Conservation (phyloP, 2,329 filamentous ascomycete species). For the Pseudogymnoascus sp. region DNA sequence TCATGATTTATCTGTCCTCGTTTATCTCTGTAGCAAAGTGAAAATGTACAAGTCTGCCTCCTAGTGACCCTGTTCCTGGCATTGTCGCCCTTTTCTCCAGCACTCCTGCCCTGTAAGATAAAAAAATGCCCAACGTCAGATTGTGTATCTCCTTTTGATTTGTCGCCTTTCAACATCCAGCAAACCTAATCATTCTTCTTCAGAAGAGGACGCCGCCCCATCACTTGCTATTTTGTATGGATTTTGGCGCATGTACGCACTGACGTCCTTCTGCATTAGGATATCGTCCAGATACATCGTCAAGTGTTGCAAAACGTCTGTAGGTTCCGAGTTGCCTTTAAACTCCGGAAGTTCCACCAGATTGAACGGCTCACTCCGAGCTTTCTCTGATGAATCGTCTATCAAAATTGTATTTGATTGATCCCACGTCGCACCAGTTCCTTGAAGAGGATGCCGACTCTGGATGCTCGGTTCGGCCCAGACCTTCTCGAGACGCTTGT, state of each 20-base stretch:
- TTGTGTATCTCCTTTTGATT: too few species aligned
- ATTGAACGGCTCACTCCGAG: conserved; percentile 73
- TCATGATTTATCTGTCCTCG: conserved; percentile 1
- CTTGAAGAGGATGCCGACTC: conserved; percentile 36
- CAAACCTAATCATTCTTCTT: background rate
- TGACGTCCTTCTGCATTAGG: conserved; percentile 50
- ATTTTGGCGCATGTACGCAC: conserved; percentile 45
- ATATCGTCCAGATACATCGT: conserved; percentile 53
- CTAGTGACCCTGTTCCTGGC: background rate
- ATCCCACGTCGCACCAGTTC: conserved; percentile 49
- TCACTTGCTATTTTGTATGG: conserved; percentile 34
- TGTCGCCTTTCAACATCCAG: background rate
- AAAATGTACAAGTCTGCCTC: background rate
- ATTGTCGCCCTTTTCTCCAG: background rate
- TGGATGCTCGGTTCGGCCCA: conserved; percentile 51
- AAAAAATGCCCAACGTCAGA: background rate
- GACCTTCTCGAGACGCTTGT: conserved; percentile 70
- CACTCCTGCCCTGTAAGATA: background rate
- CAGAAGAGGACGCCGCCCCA: background rate
- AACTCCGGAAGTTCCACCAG: conserved; percentile 68
- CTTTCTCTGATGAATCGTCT: conserved; percentile 79
- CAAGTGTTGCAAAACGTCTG: conserved; percentile 45
- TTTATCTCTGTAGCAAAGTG: background rate
- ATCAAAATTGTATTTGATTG: conserved; percentile 84
- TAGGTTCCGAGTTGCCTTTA: conserved; percentile 34